Conservation (phyloP, 148 eudicot genomes). For the Simmondsia chinensis region DNA sequence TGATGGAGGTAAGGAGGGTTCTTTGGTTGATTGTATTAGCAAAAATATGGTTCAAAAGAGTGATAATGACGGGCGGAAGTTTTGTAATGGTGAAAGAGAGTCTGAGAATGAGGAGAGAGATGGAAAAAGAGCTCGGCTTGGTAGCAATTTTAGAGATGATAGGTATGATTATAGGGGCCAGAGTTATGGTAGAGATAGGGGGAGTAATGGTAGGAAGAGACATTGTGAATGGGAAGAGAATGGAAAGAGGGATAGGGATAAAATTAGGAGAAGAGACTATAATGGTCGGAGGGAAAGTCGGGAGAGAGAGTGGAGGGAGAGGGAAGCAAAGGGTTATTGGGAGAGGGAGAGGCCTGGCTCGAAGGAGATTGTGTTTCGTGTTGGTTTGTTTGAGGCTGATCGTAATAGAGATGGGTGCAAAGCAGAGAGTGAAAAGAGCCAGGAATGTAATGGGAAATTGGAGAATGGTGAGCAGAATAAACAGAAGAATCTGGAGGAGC, state of each 20-base stretch:
- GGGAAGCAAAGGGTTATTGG: slow-evolving; percentile 79
- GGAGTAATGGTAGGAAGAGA: slow-evolving; percentile 31
- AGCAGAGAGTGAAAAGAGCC: slow-evolving; percentile 26
- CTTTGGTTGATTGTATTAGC: slow-evolving; percentile 5
- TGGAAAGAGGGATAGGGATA: slow-evolving; percentile 37
- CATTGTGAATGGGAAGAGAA: slow-evolving; percentile 38
- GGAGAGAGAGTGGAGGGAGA: slow-evolving; percentile 56
- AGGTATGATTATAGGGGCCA: slow-evolving; percentile 22
- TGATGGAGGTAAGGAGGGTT: slow-evolving; percentile 8
- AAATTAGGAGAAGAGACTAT: slow-evolving; percentile 36
- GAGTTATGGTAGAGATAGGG: slow-evolving; percentile 18
- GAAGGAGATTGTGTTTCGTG: slow-evolving; percentile 65
- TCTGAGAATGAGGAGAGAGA: slow-evolving; percentile 19
- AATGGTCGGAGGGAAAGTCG: slow-evolving; percentile 40
- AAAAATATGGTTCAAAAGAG: slow-evolving; percentile 2
- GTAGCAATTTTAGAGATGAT: slow-evolving; percentile 26
- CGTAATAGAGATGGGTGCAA: slow-evolving; percentile 38
- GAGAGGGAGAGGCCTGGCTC: slow-evolving; percentile 66
- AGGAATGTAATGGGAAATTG: slow-evolving; percentile 21
- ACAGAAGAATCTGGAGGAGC: slow-evolving; percentile 60
- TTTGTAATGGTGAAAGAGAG: slow-evolving; percentile 11
- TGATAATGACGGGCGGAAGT: slow-evolving; percentile 2
- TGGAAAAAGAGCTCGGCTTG: slow-evolving; percentile 29
- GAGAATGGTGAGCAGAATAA: slow-evolving; percentile 34
- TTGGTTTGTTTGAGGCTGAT: slow-evolving; percentile 58